These are phyloP conservation scores for Aspergillus sp. DNA, from an alignment of 2,329 filamentous ascomycete genomes.

Conservation along the genomic window DNA sequence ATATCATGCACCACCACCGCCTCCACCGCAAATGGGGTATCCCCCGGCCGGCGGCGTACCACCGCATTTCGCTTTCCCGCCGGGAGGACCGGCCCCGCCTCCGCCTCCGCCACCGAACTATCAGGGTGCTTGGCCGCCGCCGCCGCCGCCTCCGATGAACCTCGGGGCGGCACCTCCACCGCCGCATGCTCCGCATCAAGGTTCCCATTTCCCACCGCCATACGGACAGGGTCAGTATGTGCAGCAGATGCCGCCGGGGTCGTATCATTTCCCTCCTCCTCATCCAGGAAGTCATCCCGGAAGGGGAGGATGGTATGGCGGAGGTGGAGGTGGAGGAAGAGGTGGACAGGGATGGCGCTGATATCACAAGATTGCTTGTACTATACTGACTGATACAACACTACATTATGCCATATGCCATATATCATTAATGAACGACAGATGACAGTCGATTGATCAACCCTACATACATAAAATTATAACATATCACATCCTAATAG, in stretches of 20 bases:
- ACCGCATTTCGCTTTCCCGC: constrained; percentile 12
- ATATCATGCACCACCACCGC: constrained; percentile 22
- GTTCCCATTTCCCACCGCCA: constrained; percentile 25
- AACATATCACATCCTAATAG: not conserved
- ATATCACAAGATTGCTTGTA: no score
- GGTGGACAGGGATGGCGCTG: constrained; percentile 22
- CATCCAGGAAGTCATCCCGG: constrained; percentile 23
- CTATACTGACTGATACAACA: not conserved
- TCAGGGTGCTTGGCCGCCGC: constrained; percentile 38
- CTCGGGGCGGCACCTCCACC: constrained; percentile 13
- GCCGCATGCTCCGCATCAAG: constrained; percentile 8
- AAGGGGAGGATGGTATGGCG: constrained; percentile 27
- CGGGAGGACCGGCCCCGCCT: constrained; percentile 19
- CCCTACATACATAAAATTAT: no score
- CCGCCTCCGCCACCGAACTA: constrained; percentile 39
- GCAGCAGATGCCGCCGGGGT: constrained; percentile 34
- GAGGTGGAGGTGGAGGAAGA: constrained; percentile 27
- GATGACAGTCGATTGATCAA: not conserved
- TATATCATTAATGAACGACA: no score
- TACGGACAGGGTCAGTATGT: constrained; percentile 21
- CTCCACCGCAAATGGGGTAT: constrained; percentile 20
- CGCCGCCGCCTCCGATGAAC: constrained; percentile 33
- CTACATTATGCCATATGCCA: no score
- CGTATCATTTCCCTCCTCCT: constrained; percentile 37
- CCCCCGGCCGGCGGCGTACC: constrained; percentile 4